These are phyloP conservation scores for Mortierella hygrophila DNA, from an alignment of 192 early-diverging fungal genomes.

Conservation along the genomic window DNA sequence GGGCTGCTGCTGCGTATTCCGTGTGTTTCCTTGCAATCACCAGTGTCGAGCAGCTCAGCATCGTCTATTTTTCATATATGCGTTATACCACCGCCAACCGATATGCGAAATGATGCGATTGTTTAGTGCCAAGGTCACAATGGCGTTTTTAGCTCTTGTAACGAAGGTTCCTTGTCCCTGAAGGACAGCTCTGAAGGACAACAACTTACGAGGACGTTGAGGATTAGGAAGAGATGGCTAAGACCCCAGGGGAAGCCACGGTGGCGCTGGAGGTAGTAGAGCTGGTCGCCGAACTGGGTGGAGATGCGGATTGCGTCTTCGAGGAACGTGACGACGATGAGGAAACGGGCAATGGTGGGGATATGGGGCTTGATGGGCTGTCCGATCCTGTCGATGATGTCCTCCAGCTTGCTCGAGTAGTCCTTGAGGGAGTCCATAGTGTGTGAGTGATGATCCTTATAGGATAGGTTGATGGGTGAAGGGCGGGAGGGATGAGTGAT, in stretches of 20 bases:
- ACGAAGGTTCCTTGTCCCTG: neutral
- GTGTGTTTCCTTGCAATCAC: conserved; percentile 85
- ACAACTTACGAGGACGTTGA: conserved; percentile 77
- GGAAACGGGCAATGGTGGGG: conserved; percentile 89
- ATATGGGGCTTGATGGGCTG: conserved; percentile 90
- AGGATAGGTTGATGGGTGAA: neutral
- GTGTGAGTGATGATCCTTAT: neutral
- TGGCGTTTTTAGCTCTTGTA: too few relatives aligned
- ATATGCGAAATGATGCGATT: too few relatives aligned
- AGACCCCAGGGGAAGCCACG: conserved; percentile 82
- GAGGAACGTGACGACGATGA: conserved; percentile 94
- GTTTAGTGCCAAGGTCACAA: too few relatives aligned
- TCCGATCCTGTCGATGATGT: conserved; percentile 78
- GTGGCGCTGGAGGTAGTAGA: conserved; percentile 83
- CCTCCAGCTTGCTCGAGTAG: conserved; percentile 74
- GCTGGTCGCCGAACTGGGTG: conserved; percentile 90
- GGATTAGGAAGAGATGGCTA: conserved; percentile 84
- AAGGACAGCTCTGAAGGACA: neutral
- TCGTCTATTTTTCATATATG: conserved; percentile 56
- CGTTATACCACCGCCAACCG: neutral
- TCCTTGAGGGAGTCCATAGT: conserved; percentile 56
- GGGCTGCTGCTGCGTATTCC: conserved; percentile 82
- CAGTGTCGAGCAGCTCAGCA: conserved; percentile 82
- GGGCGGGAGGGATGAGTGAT: neutral
- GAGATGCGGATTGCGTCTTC: conserved; percentile 91